Evolutionary conservation across 2,329 filamentous ascomycete species (phyloP), one percentile per base, ranked within the genome.

Genomic region (Akanthomyces muscarius): DNA sequence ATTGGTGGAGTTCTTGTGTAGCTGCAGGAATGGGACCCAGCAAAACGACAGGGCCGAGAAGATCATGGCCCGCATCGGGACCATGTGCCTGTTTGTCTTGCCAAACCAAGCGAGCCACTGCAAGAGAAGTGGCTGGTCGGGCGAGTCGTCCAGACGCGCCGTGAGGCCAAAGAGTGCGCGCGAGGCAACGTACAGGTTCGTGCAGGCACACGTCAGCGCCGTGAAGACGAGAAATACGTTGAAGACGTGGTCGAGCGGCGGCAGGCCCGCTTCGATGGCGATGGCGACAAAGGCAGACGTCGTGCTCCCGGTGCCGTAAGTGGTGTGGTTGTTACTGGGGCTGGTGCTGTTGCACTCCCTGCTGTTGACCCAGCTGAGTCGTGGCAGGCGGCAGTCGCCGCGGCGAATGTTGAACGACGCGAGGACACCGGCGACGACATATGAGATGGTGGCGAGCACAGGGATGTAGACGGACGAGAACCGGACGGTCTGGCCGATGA

Each of bases 21-120:
- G 69, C 54, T 76, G 74, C 23, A 78, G 63, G 53, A 78, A 78
- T 2, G 77, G 77, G 11, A 78, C 72, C 77, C 76, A 79, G 60
- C 71, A 69, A 57, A 79, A 78, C n/a, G 68, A 67, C 5, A 76
- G 54, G 2, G 74, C 71, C 2, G 77, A 78, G 23, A 77, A 67
- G 8, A 77, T 66, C 66, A 78, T 72, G 2, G 77, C 75, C 2
- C 74, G 69, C 55, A 76, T 69, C 0, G 77, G 76, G 8, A 78
- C 75, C 30, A 69, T 70, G 42, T 67, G 66, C 4, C 65, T 64
- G 44, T 72, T 73, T 1, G 71, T 75, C 61, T 67, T 69, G 2
- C 72, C 73, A 25, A 75, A 69, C 65, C 68, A 73, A 1, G 72
- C 70, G n/a, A 75, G 64, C 1, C 67, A 41, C 6, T 69, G 68